Evolutionary conservation across 768 basidiomycete genomes (phyloP).

Genomic region (Hirschioporus abietinus): DNA sequence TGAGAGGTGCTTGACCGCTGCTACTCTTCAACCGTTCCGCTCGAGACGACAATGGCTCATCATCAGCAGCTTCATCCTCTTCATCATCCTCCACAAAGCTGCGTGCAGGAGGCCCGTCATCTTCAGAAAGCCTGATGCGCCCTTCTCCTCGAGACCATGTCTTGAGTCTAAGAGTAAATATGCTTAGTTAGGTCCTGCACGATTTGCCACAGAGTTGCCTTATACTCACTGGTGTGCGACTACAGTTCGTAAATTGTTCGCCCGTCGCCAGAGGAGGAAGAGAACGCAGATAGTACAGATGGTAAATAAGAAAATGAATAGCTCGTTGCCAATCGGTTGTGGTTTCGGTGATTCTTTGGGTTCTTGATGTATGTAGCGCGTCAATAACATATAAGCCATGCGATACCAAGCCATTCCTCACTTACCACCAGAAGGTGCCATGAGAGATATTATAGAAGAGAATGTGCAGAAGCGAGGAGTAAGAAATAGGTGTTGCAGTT

Average conservation of each 20-base stretch:
- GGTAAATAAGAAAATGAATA: slow-evolving; percentile 50
- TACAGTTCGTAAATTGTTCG: slow-evolving; percentile 47
- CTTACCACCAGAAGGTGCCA: background rate
- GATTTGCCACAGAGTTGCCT: background rate
- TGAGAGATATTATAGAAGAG: background rate
- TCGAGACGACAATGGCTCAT: slow-evolving; percentile 19
- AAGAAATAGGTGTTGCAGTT: too few species aligned
- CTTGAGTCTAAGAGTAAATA: slow-evolving; percentile 41
- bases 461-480: too few species aligned
- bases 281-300: slow-evolving; percentile 51
- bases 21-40: slow-evolving; percentile 10
- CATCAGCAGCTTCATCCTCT: slow-evolving; percentile 40
- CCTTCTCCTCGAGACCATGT: slow-evolving; percentile 51
- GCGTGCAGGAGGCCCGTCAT: slow-evolving; percentile 66
- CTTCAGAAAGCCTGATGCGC: slow-evolving; percentile 59
- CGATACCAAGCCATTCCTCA: background rate
- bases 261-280: slow-evolving; percentile 60
- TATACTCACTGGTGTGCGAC: slow-evolving; percentile 56
- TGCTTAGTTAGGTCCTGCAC: slow-evolving; percentile 4
- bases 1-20: background rate
- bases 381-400: background rate
- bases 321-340: slow-evolving; percentile 55
- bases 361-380: slow-evolving; percentile 30
- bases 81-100: slow-evolving; percentile 60
- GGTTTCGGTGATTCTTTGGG: slow-evolving; percentile 57